These are phyloP conservation scores for Penicillium subrubescens DNA, from an alignment of 495 filamentous ascomycete genomes.

Conservation along the genomic window DNA sequence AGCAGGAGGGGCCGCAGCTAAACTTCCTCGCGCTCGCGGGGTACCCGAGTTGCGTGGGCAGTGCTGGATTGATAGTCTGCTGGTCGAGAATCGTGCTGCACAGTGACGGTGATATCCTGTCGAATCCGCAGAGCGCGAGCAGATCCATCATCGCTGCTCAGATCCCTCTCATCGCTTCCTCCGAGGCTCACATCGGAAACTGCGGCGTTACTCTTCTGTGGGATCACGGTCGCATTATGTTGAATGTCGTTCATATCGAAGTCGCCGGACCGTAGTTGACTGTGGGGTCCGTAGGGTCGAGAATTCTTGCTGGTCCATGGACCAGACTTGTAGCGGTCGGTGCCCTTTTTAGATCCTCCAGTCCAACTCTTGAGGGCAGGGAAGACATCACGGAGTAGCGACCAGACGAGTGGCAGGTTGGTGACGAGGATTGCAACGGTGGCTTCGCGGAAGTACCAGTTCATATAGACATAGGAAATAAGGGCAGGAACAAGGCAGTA, in stretches of 20 bases:
- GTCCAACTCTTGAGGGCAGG: constrained; percentile 52
- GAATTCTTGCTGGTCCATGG: constrained; percentile 42
- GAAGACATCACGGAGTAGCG: constrained; percentile 61
- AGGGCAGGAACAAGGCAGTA: constrained; percentile 61
- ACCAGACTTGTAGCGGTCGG: constrained; percentile 41
- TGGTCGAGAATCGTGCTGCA: constrained; percentile 40
- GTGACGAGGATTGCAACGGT: constrained; percentile 65
- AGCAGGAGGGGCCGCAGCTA: constrained; percentile 7
- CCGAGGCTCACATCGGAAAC: constrained; percentile 37
- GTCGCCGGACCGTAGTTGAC: constrained; percentile 37
- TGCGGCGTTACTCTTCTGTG: constrained; percentile 28
- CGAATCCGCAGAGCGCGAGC: constrained; percentile 47
- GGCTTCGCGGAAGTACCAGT: constrained; percentile 74
- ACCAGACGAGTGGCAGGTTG: constrained; percentile 68
- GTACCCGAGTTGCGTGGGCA: constrained; percentile 8
- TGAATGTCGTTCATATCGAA: constrained; percentile 40
- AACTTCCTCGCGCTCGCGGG: constrained; percentile 20
- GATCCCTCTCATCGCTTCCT: constrained; percentile 32
- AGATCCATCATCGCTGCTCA: constrained; percentile 45
- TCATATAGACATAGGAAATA: constrained; percentile 59
- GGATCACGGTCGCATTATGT: constrained; percentile 28
- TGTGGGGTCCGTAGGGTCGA: constrained; percentile 37
- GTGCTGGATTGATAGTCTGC: constrained; percentile 23
- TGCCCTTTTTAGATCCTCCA: constrained; percentile 42
- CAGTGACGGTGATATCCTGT: constrained; percentile 49